Evolutionary conservation across 495 filamentous ascomycete species (phyloP), one percentile per base, ranked within the genome.

Genomic region (Talaromyces ruber): DNA sequence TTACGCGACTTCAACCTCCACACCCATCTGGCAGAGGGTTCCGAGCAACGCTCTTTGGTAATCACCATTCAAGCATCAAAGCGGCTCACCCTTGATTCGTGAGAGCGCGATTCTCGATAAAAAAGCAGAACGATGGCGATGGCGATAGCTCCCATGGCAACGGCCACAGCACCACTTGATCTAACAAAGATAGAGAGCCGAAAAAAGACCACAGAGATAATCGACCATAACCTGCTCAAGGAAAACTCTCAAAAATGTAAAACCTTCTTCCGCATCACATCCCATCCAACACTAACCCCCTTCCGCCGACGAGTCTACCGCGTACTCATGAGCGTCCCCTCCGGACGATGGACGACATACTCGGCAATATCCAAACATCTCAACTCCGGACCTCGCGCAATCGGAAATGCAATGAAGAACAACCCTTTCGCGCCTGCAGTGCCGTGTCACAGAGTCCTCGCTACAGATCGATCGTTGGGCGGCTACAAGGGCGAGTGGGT

Each of bases 371-470:
- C 90, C 0, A 75, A 80, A 25, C 79, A 86, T 24, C 79, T 94
- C 1, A 68, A 74, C 14, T 89, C 87, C 3, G 91, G 88, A 9
- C 87, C 91, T 26, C 80, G 91, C 1, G 91, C 91, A 2, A 86
- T 96, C 2, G 91, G 91, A 11, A 89, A 87, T 62, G 91, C 90
- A 0, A 82, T 90, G 68, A 81, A 89, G 22, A 80, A 76, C 16
- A 91, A 90, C 64, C 87, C 86, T 0, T 90, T 84, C 64, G 87
- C 87, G 39, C 87, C 88, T 0, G 75, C 78, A 34, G 86, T 90
- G 16, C 77, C 77, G 6, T 80, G 77, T 56, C 77, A 80, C 64
- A 71, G 77, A 14, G 77, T 80, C 1, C 60, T 79, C 58, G 72
- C 68, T 21, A 53, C 53, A 55, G 66, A 65, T 64, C 63, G 65